These are phyloP conservation scores for Ogataea chonburiensis DNA, from an alignment of 805 yeast species.

Conservation along the genomic window DNA sequence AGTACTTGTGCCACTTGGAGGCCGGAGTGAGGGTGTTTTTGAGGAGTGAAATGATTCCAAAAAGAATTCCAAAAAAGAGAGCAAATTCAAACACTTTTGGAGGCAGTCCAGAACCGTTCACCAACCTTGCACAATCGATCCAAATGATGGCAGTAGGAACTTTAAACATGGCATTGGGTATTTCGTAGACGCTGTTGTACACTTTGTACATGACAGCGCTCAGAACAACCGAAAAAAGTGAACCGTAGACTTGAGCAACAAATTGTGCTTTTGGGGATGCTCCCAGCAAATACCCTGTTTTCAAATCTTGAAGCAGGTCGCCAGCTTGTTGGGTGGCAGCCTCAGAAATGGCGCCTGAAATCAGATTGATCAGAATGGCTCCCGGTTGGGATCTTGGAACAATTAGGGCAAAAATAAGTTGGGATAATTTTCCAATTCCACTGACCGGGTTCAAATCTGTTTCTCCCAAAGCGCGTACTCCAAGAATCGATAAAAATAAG, in stretches of 20 bases:
- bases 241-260: constrained; percentile 84
- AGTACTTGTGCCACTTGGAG: constrained; percentile 32
- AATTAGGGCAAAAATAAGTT: constrained; percentile 78
- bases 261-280: constrained; percentile 94
- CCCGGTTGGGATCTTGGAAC: constrained; percentile 77
- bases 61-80: constrained; percentile 59
- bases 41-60: constrained; percentile 66
- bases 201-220: constrained; percentile 81
- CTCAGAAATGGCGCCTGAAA: constrained; percentile 97
- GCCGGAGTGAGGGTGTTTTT: constrained; percentile 50
- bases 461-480: constrained; percentile 93
- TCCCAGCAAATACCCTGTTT: constrained; percentile 88
- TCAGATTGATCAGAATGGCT: constrained; percentile 76
- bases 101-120: constrained; percentile 89
- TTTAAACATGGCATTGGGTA: constrained; percentile 79
- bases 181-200: constrained; percentile 77
- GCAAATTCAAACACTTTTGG: constrained; percentile 66
- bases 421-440: constrained; percentile 94
- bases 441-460: constrained; percentile 96
- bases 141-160: constrained; percentile 95
- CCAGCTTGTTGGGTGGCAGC: constrained; percentile 99
- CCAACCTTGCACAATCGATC: constrained; percentile 93
- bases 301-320: constrained; percentile 94
- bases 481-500: constrained; percentile 74
- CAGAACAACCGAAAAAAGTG: constrained; percentile 75